These are phyloP conservation scores for Gigaspora rosea DNA, from an alignment of 192 early-diverging fungal genomes.

Conservation along the genomic window DNA sequence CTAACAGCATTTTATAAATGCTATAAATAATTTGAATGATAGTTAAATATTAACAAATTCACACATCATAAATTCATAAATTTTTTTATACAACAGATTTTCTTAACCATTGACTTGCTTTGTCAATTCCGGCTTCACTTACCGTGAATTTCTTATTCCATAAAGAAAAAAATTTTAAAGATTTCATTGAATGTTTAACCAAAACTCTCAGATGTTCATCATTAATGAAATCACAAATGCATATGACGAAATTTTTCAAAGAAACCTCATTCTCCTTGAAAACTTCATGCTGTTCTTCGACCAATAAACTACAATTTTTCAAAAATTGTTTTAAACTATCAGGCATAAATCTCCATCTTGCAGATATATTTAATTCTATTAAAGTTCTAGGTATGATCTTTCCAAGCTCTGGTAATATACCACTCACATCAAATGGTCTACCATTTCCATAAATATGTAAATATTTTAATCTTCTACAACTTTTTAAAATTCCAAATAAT, in stretches of 20 bases:
- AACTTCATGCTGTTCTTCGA: too few species aligned
- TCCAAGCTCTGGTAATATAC: not conserved
- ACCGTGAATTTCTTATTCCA: not conserved
- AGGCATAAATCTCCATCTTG: slow-evolving; percentile 8
- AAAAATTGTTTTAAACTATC: not conserved
- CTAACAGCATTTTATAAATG: too few species aligned
- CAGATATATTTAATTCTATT: not conserved
- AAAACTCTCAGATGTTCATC: slow-evolving; percentile 6
- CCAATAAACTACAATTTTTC: not conserved
- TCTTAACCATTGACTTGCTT: slow-evolving; percentile 14
- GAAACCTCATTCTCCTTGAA: not conserved
- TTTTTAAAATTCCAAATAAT: slow-evolving; percentile 5
- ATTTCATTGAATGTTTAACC: not conserved
- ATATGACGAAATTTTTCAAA: slow-evolving; percentile 2
- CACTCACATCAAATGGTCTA: not conserved
- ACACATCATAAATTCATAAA: too few species aligned
- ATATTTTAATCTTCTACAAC: not conserved
- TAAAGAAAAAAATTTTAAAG: slow-evolving; percentile 2
- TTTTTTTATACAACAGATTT: not conserved
- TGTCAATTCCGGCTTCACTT: not conserved
- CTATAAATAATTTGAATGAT: too few species aligned
- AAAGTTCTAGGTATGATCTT: not conserved
- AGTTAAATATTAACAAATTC: too few species aligned
- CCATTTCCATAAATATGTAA: slow-evolving; percentile 10
- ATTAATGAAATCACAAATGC: slow-evolving; percentile 10